Percentiles rank a stretch among this genome's conserved stretches.
phyloP scores from a whole-genome alignment of 331 rosid genomes.

The Cucumis variabilis region DNA sequence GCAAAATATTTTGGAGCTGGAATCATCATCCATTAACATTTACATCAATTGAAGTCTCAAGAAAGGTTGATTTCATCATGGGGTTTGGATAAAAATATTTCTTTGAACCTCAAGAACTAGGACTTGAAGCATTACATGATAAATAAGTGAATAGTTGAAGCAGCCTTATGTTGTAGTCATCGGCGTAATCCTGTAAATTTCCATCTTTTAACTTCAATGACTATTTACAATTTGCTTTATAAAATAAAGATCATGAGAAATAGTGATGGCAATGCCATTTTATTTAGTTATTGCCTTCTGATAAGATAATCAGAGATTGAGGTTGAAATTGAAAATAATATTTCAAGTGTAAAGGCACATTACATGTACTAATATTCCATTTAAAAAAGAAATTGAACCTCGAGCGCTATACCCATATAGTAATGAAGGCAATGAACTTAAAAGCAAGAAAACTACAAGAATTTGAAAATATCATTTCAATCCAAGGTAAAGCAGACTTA shows the following conservation, averaged over 20 bases:
- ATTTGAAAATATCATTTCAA: too few species aligned
- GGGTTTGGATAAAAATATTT: too few species aligned
- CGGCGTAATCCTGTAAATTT: constrained; percentile 84
- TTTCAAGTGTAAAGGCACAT: not conserved
- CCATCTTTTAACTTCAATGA: constrained; percentile 79
- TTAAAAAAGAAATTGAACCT: too few species aligned
- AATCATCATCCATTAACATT: too few species aligned
- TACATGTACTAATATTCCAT: not conserved
- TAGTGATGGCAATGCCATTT: constrained; percentile 81
- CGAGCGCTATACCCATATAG: too few species aligned
- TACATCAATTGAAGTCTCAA: too few species aligned
- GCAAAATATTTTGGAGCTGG: too few species aligned
- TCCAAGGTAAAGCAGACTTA: constrained; percentile 42
- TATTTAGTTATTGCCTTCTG: constrained; percentile 89
- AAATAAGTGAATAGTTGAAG: not conserved
- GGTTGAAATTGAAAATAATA: constrained; percentile 25
- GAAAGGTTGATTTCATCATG: too few species aligned
- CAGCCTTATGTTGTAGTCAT: constrained; percentile 83
- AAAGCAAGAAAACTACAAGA: too few species aligned
- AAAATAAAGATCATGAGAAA: constrained; percentile 94
- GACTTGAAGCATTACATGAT: too few species aligned
- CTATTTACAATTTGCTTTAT: constrained; percentile 94
- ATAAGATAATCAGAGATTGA: constrained; percentile 40
- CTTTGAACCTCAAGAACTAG: too few species aligned
- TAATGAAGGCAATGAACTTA: too few species aligned